Evolutionary conservation across 768 basidiomycete genomes (phyloP).

Genomic region (Amanita phalloides): DNA sequence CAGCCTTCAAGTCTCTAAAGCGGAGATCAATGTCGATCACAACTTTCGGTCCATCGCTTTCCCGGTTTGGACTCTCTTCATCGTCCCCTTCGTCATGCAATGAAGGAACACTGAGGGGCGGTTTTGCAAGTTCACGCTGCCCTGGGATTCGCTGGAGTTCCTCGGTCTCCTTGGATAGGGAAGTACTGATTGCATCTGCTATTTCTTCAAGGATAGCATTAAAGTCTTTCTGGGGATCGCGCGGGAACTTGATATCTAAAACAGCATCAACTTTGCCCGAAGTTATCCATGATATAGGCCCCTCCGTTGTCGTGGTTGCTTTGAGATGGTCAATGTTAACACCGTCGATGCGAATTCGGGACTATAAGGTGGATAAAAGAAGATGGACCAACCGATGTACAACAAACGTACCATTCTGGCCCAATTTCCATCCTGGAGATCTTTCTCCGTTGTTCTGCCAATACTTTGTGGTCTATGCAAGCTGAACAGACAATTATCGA

Average conservation of each 20-base stretch:
- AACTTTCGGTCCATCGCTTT: conserved; percentile 35
- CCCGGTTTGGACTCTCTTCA: conserved; percentile 17
- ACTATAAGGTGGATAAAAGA: conserved; percentile 31
- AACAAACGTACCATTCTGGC: conserved; percentile 64
- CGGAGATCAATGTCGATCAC: conserved; percentile 89
- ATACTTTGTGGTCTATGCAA: conserved; percentile 94
- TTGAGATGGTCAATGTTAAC: conserved; percentile 95
- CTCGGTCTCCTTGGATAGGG: conserved; percentile 29
- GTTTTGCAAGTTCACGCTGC: conserved; percentile 77
- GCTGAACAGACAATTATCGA: conserved; percentile 96
- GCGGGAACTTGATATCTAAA: conserved; percentile 94
- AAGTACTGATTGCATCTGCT: conserved; percentile 75
- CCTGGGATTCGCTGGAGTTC: conserved; percentile 63
- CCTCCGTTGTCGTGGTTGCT: conserved; percentile 67
- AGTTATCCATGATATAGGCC: conserved; percentile 95
- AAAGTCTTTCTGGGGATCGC: conserved; percentile 61
- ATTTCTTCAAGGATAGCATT: conserved; percentile 84
- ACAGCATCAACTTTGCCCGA: conserved; percentile 96
- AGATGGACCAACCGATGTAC: neutral
- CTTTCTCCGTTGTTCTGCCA: conserved; percentile 80
- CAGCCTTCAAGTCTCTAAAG: conserved; percentile 92
- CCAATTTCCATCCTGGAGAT: conserved; percentile 76
- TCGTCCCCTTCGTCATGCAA: conserved; percentile 21
- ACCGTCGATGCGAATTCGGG: conserved; percentile 93
- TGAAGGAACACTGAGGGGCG: conserved; percentile 67